Base-by-base conservation (phyloP, 495 filamentous ascomycete species). In the Penicillium subrubescens region DNA sequence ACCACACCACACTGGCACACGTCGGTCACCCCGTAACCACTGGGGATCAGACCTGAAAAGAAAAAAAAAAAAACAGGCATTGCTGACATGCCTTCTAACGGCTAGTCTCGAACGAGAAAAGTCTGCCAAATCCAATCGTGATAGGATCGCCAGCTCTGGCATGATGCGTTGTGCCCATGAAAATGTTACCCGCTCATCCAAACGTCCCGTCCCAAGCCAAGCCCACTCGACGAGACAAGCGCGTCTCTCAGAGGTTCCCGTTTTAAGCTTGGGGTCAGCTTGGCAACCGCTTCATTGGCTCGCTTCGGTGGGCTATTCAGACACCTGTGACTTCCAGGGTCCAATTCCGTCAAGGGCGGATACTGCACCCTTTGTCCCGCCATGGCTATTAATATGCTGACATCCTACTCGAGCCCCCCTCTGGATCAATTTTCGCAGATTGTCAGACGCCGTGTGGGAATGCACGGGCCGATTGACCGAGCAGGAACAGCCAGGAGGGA, bases 271-370 rank as follows among this genome's bases (percentile, higher is more conserved):
- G 37, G 37, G 25, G 29, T 8, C 41, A 65, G 39, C 63, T 57
- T 65, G 63, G 63, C 63, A 14, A n/a, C 21, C 17, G 35, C 4
- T 33, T 37, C 8, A 65, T 65, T 65, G 63, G 63, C 41, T 61
- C 58, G 51, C 57, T 60, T 55, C 39, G 19, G 48, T 37, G 10
- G 62, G 39, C 37, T 41, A 37, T 17, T 56, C 51, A 31, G 44
- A 29, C 27, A 25, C 44, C 12, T 52, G 55, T 15, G 53, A 37
- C 29, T 23, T 33, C 53, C 54, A 56, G 56, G 56, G 46, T 59
- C 56, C 56, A 64, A 41, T 46, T 41, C 21, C 55, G 33, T 33
- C 46, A 21, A 58, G 61, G 31, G 23, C 23, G 41, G 29, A 34
- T 50, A 34, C 54, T 57, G 21, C 61, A 21, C 19, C 29, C 43